Base-by-base conservation (phyloP, 2,329 filamentous ascomycete genomes). In the Fusarium neocosmosporiellum region DNA sequence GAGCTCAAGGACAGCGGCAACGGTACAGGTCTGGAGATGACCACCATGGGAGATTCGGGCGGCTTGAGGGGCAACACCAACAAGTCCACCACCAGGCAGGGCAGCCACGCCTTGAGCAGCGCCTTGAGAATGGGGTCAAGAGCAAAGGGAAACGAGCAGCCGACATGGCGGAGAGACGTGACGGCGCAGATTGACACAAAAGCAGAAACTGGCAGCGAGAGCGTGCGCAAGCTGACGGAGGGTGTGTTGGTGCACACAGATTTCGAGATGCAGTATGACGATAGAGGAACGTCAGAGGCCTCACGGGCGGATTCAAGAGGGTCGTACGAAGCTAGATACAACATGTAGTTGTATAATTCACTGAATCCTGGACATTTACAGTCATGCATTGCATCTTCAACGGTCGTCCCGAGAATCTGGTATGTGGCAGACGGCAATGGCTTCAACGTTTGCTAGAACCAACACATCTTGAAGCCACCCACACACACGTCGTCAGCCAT, bases 191-290 rank as follows among this genome's bases (percentile, higher is more conserved):
- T 68, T n/a, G 48, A n/a, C 11, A 58, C 41, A 16, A 57, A 31
- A 24, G 61, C 54, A 0, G 65, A 66, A 11, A 69, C 71, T 16
- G 73, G 75, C 1, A 77, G 75, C 3, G 75, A 77, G 5, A 77
- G 75, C 14, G 73, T 77, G 16, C 59, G 66, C 10, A 77, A 77
- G 41, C 33, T 77, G 46, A 77, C 75, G 0, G 75, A 77, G 18
- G 75, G 75, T 0, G 75, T 77, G 0, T 58, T 77, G 50, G 75
- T 77, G 1, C 71, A 69, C 13, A 68, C 67, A 1, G 75, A 77
- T 20, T 77, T 77, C 16, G 75, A 77, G n/a, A 59, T 74, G 46
- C 72, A 70, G 37, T 77, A 77, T 48, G 73, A 77, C 11, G 75
- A 74, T 0, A 65, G 67, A 31, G 63, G 74, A 20, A 29, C 24